Base-by-base conservation (phyloP, 2,329 filamentous ascomycete species). In the Scedosporium boydii region DNA sequence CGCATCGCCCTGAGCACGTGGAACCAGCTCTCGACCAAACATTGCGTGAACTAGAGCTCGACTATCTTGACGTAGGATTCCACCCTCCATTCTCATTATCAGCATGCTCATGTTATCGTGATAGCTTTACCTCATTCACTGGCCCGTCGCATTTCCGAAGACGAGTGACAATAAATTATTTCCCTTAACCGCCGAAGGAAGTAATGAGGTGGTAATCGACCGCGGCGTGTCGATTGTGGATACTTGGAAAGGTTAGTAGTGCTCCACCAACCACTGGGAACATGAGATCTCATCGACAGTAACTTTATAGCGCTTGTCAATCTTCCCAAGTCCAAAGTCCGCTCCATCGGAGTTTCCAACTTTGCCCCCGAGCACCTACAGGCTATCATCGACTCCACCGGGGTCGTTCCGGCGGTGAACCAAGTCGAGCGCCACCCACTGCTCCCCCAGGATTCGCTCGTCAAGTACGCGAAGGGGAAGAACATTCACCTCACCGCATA, bases 331-430 rank as follows among this genome's bases (percentile, higher is more conserved):
- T 78, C 76, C 67, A 88, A 88, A 73, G 83, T 82, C 66, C 81
- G 80, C 72, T 84, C 87, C 75, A 84, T 90, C 67, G 87, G 87
- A 70, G 86, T 91, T 66, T 89, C 87, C 73, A 91, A 91, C 80
- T 90, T 89, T 70, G 82, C 79, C 70, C 83, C 88, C 71, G 81
- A 82, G 73, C 73, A 77, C 66, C 73, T 87, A 68, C 78, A 87
- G 69, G 76, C 77, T 59, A 70, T 87, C 68, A 79, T 84, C 72
- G 77, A 80, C 46, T 83, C 77, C 63, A 82, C 81, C 67, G 83
- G 84, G 69, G 82, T 82, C 74, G 70, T 77, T 69, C 78, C 78
- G 63, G 86, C 85, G 58, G 85, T 85, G 66, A 88, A 89, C 80
- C 87, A 90, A 74, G 75, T 88, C 70, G 87, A 89, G 74, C 81